Conservation (phyloP, 495 filamentous ascomycete species). For the Aeminium ludgeri region DNA sequence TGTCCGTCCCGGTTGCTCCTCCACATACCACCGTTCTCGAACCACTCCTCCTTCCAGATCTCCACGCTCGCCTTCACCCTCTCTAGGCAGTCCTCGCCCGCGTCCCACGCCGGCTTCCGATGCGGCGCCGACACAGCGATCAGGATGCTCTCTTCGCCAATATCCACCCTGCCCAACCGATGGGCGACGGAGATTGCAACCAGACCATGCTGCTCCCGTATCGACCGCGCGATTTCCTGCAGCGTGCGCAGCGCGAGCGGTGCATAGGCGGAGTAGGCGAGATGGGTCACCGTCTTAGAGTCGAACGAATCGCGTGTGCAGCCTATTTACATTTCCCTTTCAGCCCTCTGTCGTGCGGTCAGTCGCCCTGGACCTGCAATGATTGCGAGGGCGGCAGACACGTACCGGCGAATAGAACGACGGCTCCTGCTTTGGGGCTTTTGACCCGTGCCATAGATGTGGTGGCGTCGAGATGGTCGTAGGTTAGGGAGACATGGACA, state of each 20-base stretch:
- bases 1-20: conserved; percentile 74
- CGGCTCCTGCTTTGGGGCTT: conserved; percentile 69
- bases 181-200: conserved; percentile 64
- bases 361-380: too few species aligned
- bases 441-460: conserved; percentile 48
- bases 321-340: conserved; percentile 30
- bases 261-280: conserved; percentile 70
- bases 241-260: conserved; percentile 64
- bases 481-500: conserved; percentile 47
- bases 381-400: too few species aligned
- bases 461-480: conserved; percentile 41
- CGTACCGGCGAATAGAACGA: conserved; percentile 67
- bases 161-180: conserved; percentile 68
- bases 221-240: conserved; percentile 41
- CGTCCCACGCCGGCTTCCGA: conserved; percentile 75
- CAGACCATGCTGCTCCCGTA: conserved; percentile 44
- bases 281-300: conserved; percentile 51
- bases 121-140: conserved; percentile 78
- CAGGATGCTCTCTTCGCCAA: conserved; percentile 81
- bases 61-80: conserved; percentile 69
- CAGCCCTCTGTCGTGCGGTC: conserved; percentile 1
- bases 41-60: conserved; percentile 93
- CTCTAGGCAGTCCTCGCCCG: conserved; percentile 81
- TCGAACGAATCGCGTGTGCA: conserved; percentile 79
- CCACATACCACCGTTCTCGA: conserved; percentile 67